Evolutionary conservation across 2,329 filamentous ascomycete genomes (phyloP), one percentile per base, ranked within the genome.

Genomic region (Phialocephala sp.): DNA sequence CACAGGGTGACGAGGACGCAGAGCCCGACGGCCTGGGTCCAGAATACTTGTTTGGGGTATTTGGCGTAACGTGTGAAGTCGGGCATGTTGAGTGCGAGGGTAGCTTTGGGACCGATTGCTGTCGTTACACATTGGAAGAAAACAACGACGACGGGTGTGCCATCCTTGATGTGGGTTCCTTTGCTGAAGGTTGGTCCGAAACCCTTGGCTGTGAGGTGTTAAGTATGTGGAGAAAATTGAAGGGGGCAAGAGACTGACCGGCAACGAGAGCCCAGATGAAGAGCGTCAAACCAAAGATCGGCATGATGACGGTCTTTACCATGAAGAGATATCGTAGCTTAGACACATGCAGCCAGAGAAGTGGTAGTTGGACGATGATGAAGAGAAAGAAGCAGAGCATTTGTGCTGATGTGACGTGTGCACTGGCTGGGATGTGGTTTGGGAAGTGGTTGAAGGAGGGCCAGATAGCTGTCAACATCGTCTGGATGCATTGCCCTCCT

Each of bases 381-480:
- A 71, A 71, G 32, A 88, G 70, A 68, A 88, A 83, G 70, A 85
- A 85, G 41, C 79, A 80, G 20, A 86, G 71, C 79, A 89, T 79
- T n/a, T 83, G 82, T 65, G 85, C 81, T 4, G 82, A 85, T 4
- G 83, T 85, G 47, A 87, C 85, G 32, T 85, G 85, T 18, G 66
- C 62, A 36, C 83, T 80, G 2, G 74, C 77, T 1, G 76, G 78
- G 3, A 88, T 79, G 22, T 79, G 77, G 70, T 89, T 88, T 4
- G 87, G 77, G 50, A 69, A 69, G 0, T 77, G 77, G 2, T 81
- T 76, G 69, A 85, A 88, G 11, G 81, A 83, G 0, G 86, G 85
- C 82, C 85, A 87, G 58, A 80, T 79, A 18, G 80, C 79, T 9
- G 76, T 76, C 24, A 82, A 72, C 69, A 82, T 81, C 50, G 76